Evolutionary conservation across 2,329 filamentous ascomycete genomes (phyloP).

Genomic region (Tolypocladium tropicale): DNA sequence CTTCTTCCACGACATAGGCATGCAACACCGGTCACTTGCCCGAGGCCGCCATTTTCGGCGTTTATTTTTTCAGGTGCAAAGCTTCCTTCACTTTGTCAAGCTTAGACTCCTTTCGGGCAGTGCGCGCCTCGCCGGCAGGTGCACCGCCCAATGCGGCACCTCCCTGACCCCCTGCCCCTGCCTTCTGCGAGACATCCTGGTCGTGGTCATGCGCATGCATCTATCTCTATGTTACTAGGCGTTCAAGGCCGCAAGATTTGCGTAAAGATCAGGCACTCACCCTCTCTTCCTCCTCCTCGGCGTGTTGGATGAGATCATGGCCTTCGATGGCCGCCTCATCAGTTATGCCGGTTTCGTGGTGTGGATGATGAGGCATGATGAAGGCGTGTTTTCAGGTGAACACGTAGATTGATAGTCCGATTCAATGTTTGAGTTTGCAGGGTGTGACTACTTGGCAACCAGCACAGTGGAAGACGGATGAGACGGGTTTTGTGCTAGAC

Average conservation of each 20-base stretch:
- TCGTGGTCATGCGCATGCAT: conserved; percentile 1
- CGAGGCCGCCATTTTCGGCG: neutral
- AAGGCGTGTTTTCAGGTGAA: too few species aligned
- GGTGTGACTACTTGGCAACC: too few species aligned
- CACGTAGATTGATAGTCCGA: too few species aligned
- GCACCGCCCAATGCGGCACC: neutral
- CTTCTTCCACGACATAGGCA: neutral
- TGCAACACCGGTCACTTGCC: neutral
- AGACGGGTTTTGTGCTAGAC: neutral
- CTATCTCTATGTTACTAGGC: neutral
- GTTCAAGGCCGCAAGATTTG: neutral
- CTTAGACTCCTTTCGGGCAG: conserved; percentile 4
- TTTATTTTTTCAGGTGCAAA: conserved; percentile 13
- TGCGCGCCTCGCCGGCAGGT: neutral
- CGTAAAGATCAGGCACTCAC: neutral
- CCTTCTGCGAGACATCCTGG: neutral
- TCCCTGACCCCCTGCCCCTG: neutral
- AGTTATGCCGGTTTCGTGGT: conserved; percentile 8
- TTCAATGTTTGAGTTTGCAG: neutral
- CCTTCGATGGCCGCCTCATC: conserved; percentile 20
- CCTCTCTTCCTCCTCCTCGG: conserved; percentile 12
- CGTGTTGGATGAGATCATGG: conserved; percentile 23
- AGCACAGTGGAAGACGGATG: too few species aligned
- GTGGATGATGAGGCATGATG: neutral
- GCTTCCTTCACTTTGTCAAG: conserved; percentile 18